Conservation (phyloP, 345 rosid genomes). For the Psidium friedrichsthalianum region DNA sequence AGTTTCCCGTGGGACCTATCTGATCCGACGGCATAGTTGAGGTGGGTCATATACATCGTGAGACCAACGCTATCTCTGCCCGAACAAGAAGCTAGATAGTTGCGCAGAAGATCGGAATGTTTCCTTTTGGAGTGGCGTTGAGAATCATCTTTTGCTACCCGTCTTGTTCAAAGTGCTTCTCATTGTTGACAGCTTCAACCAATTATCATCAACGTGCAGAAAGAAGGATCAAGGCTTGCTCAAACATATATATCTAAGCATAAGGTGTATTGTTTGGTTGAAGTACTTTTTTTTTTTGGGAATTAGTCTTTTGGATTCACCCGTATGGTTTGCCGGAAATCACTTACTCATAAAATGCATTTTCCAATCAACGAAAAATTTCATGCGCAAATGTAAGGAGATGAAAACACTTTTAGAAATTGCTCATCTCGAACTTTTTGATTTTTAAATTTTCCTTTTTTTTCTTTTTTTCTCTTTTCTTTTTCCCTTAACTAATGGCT, state of each 20-base stretch:
- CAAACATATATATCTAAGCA: neutral
- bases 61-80: fast-evolving
- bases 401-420: too few relatives aligned
- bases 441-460: too few relatives aligned
- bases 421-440: too few relatives aligned
- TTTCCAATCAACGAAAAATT: too few relatives aligned
- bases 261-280: too few relatives aligned
- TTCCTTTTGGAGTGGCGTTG: neutral
- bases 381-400: too few relatives aligned
- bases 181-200: neutral
- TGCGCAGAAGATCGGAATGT: neutral
- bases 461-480: too few relatives aligned
- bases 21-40: neutral
- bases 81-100: neutral
- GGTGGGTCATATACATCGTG: neutral
- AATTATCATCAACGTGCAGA: neutral
- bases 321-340: too few relatives aligned
- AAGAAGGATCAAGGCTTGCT: neutral
- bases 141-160: neutral
- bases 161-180: neutral
- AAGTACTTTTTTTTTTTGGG: too few relatives aligned
- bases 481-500: too few relatives aligned
- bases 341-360: too few relatives aligned
- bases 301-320: too few relatives aligned
- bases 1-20: neutral